Evolutionary conservation across 179 eudicot genomes (phyloP), one percentile per base, ranked within the genome.

Genomic region (Patellifolia procumbens): DNA sequence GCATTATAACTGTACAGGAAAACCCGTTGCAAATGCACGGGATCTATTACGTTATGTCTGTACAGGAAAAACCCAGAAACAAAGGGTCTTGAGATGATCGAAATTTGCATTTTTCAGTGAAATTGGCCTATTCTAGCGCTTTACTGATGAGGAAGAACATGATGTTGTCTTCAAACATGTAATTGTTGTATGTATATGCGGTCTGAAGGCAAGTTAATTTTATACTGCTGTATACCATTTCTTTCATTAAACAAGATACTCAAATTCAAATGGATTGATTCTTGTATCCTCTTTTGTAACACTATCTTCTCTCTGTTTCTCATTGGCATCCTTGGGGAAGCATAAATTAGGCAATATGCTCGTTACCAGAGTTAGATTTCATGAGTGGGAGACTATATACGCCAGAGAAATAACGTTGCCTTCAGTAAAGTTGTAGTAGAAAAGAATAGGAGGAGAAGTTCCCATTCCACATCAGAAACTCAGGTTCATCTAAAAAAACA

Each of bases 1-100:
- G 75, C n/a, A 58, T 65, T 17, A n/a, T 56, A 31, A n/a, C 28
- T 62, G n/a, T 37, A 19, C 55, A 56, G 55, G 28, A 71, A 63
- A 39, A 64, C 11, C 42, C 22, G 2, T 45, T 34, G n/a, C 70
- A 46, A 34, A 24, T 49, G 15, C 29, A 43, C 32, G 3, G 31
- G 62, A 46, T 59, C 20, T 19, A 52, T n/a, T 5, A 39, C 45
- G 9, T 16, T 32, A 20, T 56, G 20, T 29, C 12, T 75, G 72
- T 65, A 75, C 60, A 69, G 75, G 66, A 69, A 69, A n/a, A 52
- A 19, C 12, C 19, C 22, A 2, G n/a, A 17, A 17, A 9, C 58
- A 35, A 9, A 6, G 26, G 74, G n/a, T 53, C 45, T 62, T 3
- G 29, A 31, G 20, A 2, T 29, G 7, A 32, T 69, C 20, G 70